phyloP scores from a whole-genome alignment of 495 filamentous ascomycete genomes.

The Aspergillus incahuasiensis region DNA sequence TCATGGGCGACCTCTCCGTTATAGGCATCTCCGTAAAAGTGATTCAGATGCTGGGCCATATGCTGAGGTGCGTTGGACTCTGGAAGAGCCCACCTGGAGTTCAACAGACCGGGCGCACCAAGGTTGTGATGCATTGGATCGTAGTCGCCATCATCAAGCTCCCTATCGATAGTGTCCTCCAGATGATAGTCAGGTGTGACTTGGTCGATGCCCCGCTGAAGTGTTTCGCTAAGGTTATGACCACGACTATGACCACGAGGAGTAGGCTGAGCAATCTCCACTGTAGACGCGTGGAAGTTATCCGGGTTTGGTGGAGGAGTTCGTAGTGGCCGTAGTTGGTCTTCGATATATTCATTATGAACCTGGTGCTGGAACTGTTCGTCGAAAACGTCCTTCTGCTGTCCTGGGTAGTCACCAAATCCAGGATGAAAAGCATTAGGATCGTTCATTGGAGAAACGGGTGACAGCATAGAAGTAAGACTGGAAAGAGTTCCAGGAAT shows the following conservation, averaged over 20 bases:
- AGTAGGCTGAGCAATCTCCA: slow-evolving; percentile 59
- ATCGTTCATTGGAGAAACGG: slow-evolving; percentile 43
- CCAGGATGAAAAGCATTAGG: slow-evolving; percentile 31
- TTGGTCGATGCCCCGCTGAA: slow-evolving; percentile 78
- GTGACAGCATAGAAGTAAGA: slow-evolving; percentile 41
- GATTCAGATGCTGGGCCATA: slow-evolving; percentile 31
- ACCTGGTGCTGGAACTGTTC: slow-evolving; percentile 20
- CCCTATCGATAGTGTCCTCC: slow-evolving; percentile 65
- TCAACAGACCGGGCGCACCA: slow-evolving; percentile 31
- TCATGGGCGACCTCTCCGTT: slow-evolving; percentile 44
- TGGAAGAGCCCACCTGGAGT: slow-evolving; percentile 38
- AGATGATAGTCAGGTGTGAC: slow-evolving; percentile 75
- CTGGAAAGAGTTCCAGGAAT: slow-evolving; percentile 32
- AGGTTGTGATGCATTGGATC: slow-evolving; percentile 26
- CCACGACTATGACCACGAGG: slow-evolving; percentile 54
- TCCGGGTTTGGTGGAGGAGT: slow-evolving; percentile 36
- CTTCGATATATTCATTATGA: slow-evolving; percentile 20
- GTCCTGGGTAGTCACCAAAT: slow-evolving; percentile 17
- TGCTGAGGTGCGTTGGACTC: slow-evolving; percentile 25
- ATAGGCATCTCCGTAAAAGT: slow-evolving; percentile 34
- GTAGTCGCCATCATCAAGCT: slow-evolving; percentile 61
- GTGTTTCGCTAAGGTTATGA: slow-evolving; percentile 63
- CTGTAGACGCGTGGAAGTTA: slow-evolving; percentile 44
- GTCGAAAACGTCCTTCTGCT: slow-evolving; percentile 25
- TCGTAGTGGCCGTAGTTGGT: slow-evolving; percentile 26